phyloP scores from a whole-genome alignment of 2,329 filamentous ascomycete species.

The Neonectria neomacrospora region DNA sequence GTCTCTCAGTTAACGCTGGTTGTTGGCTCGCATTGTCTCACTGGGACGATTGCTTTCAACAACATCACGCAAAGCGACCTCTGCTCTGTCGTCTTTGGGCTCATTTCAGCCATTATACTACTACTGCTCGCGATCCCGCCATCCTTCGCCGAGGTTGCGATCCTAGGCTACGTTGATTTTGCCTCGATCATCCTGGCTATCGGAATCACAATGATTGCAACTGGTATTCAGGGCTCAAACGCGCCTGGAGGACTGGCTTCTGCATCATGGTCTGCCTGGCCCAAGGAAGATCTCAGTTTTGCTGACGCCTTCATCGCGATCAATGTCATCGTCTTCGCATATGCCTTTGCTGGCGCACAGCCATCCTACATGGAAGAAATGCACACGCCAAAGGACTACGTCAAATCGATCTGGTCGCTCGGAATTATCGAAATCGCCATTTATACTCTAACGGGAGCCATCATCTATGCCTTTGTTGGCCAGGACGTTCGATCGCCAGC shows the following conservation, averaged over 20 bases:
- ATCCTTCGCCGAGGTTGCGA: background rate
- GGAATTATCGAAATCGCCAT: background rate
- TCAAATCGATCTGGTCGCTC: constrained; percentile 4
- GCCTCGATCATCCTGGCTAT: background rate
- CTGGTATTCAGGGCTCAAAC: background rate
- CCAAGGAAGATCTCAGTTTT: background rate
- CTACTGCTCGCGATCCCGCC: background rate
- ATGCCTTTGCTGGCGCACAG: constrained; percentile 4
- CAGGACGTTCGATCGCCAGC: constrained; percentile 3
- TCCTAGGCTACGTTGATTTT: background rate
- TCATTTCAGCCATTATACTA: background rate
- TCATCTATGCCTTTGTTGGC: background rate
- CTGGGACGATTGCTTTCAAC: constrained; percentile 2
- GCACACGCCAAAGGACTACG: constrained; percentile 4
- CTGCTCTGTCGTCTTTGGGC: constrained; percentile 3
- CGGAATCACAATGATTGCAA: constrained; percentile 1
- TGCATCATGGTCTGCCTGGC: background rate
- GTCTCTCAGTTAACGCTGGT: constrained; percentile 5
- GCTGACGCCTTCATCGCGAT: constrained; percentile 1
- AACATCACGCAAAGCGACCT: constrained; percentile 2
- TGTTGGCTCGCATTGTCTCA: constrained; percentile 1
- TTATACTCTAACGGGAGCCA: background rate
- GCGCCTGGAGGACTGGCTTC: background rate
- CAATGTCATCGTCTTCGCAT: constrained; percentile 1
- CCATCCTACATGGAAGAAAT: constrained; percentile 1